Evolutionary conservation across 1,139 yeast genomes (phyloP).

Genomic region (Suhomyces yuchorum): DNA sequence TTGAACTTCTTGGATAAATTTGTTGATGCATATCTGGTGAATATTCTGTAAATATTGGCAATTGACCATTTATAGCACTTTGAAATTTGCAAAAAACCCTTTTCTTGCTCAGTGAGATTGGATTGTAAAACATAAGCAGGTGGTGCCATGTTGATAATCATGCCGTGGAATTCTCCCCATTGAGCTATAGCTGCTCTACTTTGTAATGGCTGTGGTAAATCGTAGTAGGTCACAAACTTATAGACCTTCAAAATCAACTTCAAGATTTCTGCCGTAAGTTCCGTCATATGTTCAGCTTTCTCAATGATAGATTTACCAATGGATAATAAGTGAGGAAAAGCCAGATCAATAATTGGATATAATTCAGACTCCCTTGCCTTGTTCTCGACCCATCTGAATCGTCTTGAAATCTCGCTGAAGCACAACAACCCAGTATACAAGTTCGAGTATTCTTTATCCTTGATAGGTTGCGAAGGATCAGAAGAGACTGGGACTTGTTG

Average conservation of each 20-base stretch:
- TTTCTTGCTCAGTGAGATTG: slow-evolving; percentile 35
- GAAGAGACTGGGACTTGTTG: slow-evolving; percentile 29
- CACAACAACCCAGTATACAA: slow-evolving; percentile 79
- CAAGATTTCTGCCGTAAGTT: slow-evolving; percentile 68
- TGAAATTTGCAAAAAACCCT: slow-evolving; percentile 40
- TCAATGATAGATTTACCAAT: slow-evolving; percentile 64
- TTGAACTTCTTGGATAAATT: slow-evolving; percentile 51
- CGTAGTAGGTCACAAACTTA: slow-evolving; percentile 80
- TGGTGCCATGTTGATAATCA: slow-evolving; percentile 61
- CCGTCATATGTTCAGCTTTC: slow-evolving; percentile 37
- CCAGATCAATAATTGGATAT: slow-evolving; percentile 60
- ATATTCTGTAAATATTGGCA: slow-evolving; percentile 75
- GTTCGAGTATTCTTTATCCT: slow-evolving; percentile 50
- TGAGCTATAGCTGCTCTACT: slow-evolving; percentile 55
- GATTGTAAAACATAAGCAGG: slow-evolving; percentile 44
- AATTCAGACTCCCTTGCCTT: slow-evolving; percentile 54
- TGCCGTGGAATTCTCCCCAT: slow-evolving; percentile 82
- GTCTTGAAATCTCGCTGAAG: slow-evolving; percentile 71
- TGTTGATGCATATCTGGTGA: slow-evolving; percentile 67
- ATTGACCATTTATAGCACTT: slow-evolving; percentile 92
- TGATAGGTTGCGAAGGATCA: not conserved
- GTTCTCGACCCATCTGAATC: slow-evolving; percentile 76
- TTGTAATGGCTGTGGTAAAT: slow-evolving; percentile 73
- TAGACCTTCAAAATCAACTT: slow-evolving; percentile 75
- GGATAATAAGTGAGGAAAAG: slow-evolving; percentile 69